Evolutionary conservation across 495 filamentous ascomycete species (phyloP).

Genomic region (Aspergillus wentii): DNA sequence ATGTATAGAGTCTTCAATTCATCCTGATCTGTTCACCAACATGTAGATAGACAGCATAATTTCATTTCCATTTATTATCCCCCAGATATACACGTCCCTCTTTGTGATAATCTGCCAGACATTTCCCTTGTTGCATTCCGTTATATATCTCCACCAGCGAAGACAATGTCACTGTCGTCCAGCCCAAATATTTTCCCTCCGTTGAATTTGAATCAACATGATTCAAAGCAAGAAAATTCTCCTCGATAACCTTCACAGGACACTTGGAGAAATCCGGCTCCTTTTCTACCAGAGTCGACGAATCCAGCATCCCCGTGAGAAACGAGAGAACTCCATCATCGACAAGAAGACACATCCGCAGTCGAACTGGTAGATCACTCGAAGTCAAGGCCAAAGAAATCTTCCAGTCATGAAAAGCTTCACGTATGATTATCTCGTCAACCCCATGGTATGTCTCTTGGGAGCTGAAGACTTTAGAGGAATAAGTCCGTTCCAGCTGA

Average conservation of each 20-base stretch:
- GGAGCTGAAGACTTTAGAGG: slow-evolving; percentile 21
- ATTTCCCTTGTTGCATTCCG: slow-evolving; percentile 20
- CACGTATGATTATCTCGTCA: slow-evolving; percentile 13
- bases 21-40: neutral
- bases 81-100: slow-evolving; percentile 22
- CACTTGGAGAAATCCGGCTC: slow-evolving; percentile 9
- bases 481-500: slow-evolving; percentile 15
- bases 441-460: slow-evolving; percentile 9
- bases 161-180: slow-evolving; percentile 22
- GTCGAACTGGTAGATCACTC: slow-evolving; percentile 21
- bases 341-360: slow-evolving; percentile 23
- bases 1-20: neutral
- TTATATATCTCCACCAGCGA: slow-evolving; percentile 27
- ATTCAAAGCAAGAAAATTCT: slow-evolving; percentile 25
- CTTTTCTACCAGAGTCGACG: slow-evolving; percentile 3
- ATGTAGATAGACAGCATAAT: neutral
- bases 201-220: slow-evolving; percentile 9
- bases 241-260: slow-evolving; percentile 27
- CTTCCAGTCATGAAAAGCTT: slow-evolving; percentile 25
- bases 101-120: slow-evolving; percentile 20
- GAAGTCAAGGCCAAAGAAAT: slow-evolving; percentile 18
- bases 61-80: slow-evolving; percentile 17
- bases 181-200: slow-evolving; percentile 18
- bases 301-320: slow-evolving; percentile 7
- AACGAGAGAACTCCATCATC: slow-evolving; percentile 16